Conservation (phyloP, 176 grass and related monocot genomes). For the Melocanna baccifera region DNA sequence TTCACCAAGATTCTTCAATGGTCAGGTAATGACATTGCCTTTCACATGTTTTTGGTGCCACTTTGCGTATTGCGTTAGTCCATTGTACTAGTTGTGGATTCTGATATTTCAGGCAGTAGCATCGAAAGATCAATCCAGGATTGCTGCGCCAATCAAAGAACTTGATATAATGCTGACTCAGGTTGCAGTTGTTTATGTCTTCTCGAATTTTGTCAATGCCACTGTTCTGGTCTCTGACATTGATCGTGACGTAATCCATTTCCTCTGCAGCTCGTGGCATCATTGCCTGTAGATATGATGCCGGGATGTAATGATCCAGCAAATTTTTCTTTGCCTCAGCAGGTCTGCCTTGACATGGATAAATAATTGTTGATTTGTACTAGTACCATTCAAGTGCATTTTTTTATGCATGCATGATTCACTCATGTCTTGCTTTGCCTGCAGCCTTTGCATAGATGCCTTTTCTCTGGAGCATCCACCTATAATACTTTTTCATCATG, state of each 20-base stretch:
- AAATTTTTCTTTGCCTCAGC: constrained; percentile 95
- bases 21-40: constrained; percentile 59
- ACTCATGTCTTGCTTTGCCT: constrained; percentile 32
- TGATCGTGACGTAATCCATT: constrained; percentile 17
- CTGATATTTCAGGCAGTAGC: constrained; percentile 57
- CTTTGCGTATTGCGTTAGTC: not conserved
- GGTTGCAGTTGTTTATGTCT: constrained; percentile 44
- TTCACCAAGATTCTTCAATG: constrained; percentile 62
- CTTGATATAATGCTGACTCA: constrained; percentile 95
- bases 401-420: constrained; percentile 6
- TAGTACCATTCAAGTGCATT: not conserved
- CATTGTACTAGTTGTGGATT: not conserved
- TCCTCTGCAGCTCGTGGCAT: constrained; percentile 66
- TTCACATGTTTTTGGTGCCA: not conserved
- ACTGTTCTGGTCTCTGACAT: constrained; percentile 15
- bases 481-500: constrained; percentile 88
- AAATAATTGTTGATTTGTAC: constrained; percentile 17
- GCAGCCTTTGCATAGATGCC: constrained; percentile 87
- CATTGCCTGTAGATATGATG: constrained; percentile 93
- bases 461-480: constrained; percentile 78
- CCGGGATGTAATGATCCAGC: constrained; percentile 82
- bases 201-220: constrained; percentile 2
- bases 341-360: constrained; percentile 43
- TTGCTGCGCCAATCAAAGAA: constrained; percentile 94
- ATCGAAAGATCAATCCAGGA: constrained; percentile 78